Evolutionary conservation across 1,284 basidiomycete genomes (phyloP).

Genomic region (Boletus chippewaensis): DNA sequence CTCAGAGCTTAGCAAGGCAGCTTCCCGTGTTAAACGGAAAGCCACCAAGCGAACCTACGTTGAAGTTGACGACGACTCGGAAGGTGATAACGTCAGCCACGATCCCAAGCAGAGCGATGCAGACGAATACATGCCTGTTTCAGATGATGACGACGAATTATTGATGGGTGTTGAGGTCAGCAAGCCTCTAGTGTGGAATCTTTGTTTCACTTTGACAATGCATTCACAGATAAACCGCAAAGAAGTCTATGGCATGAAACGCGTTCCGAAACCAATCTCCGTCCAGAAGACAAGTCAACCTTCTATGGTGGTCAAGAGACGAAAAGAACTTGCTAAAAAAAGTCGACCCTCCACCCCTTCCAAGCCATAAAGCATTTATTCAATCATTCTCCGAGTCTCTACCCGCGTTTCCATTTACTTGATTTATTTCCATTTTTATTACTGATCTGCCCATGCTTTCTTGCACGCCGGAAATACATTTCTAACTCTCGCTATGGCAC

Average conservation of each 20-base stretch:
- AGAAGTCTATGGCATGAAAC: slow-evolving; percentile 32
- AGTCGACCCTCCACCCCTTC: slow-evolving; percentile 8
- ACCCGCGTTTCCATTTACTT: neutral
- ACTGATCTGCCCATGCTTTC: slow-evolving; percentile 2
- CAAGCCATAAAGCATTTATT: slow-evolving; percentile 6
- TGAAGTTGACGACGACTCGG: slow-evolving; percentile 26
- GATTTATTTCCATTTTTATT: slow-evolving; percentile 19
- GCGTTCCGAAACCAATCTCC: slow-evolving; percentile 7
- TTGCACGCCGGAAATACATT: slow-evolving; percentile 9
- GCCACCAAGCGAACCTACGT: slow-evolving; percentile 29
- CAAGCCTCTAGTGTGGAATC: neutral
- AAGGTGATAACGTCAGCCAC: slow-evolving; percentile 18
- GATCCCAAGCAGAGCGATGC: slow-evolving; percentile 21
- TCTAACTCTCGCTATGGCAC: slow-evolving; percentile 4
- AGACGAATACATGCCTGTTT: slow-evolving; percentile 20
- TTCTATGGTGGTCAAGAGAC: slow-evolving; percentile 18
- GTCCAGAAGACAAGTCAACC: slow-evolving; percentile 11
- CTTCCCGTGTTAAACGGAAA: slow-evolving; percentile 21
- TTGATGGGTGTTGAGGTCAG: slow-evolving; percentile 48
- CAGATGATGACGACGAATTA: slow-evolving; percentile 52
- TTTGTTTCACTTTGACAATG: slow-evolving; percentile 5
- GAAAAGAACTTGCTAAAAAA: slow-evolving; percentile 18
- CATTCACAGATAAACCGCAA: slow-evolving; percentile 32
- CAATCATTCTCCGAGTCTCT: neutral
- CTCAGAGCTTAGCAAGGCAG: neutral